A percentile compares a stretch with the other conserved stretches of the same genome.
Conservation (phyloP, 495 filamentous ascomycete genomes). For the Hamigera avellanea region DNA sequence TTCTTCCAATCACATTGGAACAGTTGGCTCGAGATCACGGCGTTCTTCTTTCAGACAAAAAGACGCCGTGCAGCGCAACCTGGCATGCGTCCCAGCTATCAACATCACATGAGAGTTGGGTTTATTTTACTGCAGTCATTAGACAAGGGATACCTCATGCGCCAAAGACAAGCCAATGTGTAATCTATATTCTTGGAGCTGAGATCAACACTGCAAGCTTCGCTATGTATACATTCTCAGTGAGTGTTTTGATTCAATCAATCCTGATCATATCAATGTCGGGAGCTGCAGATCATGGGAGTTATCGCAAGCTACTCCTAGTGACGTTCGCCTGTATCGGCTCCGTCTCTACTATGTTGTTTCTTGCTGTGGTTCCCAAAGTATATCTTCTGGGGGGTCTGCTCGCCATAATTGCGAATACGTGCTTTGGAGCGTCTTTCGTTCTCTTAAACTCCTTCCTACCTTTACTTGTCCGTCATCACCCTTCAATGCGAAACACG, state of each 20-base stretch:
- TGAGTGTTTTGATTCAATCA: constrained; percentile 82
- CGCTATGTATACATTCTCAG: constrained; percentile 94
- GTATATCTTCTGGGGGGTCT: constrained; percentile 72
- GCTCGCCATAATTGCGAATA: constrained; percentile 81
- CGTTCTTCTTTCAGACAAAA: constrained; percentile 64
- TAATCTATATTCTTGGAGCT: constrained; percentile 68
- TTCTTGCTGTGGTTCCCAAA: constrained; percentile 61
- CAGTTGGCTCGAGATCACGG: constrained; percentile 86
- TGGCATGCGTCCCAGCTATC: constrained; percentile 23
- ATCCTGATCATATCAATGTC: constrained; percentile 90
- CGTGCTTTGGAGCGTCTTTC: constrained; percentile 78
- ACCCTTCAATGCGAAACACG: constrained; percentile 37
- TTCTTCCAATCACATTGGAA: constrained; percentile 93
- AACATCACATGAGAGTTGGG: constrained; percentile 5
- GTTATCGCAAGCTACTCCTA: constrained; percentile 78
- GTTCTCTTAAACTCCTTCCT: constrained; percentile 78
- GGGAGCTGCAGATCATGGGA: constrained; percentile 90
- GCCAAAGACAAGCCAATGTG: constrained; percentile 52
- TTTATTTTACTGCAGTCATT: constrained; percentile 8
- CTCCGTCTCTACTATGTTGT: constrained; percentile 75
- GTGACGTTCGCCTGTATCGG: constrained; percentile 75
- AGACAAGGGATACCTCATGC: constrained; percentile 13
- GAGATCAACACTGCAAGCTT: constrained; percentile 95
- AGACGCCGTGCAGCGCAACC: constrained; percentile 52
- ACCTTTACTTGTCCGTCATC: constrained; percentile 68